A percentile compares a stretch with the other conserved stretches of the same genome.
These are phyloP conservation scores for Psilocybe azurescens DNA, from an alignment of 768 basidiomycete species.

Conservation along the genomic window DNA sequence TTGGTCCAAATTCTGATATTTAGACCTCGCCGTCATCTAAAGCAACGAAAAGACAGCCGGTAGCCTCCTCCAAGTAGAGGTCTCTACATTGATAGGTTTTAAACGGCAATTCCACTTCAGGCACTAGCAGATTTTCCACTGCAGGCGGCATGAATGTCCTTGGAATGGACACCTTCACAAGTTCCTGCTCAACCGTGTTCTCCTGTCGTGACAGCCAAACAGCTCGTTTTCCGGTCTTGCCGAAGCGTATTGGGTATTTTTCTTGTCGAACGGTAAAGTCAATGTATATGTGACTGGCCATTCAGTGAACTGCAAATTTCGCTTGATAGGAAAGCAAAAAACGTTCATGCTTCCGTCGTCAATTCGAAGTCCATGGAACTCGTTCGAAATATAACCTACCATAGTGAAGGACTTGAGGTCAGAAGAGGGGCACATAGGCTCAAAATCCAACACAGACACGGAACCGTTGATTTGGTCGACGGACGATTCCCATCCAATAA, in stretches of 20 bases:
- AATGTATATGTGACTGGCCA: slow-evolving; percentile 26
- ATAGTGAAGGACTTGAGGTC: slow-evolving; percentile 18
- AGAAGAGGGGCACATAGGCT: slow-evolving; percentile 17
- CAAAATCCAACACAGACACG: slow-evolving; percentile 22
- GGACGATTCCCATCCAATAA: slow-evolving; percentile 17
- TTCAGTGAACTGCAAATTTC: slow-evolving; percentile 5
- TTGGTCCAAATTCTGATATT: slow-evolving; percentile 40
- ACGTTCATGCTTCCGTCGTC: slow-evolving; percentile 2
- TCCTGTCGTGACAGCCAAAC: slow-evolving; percentile 8
- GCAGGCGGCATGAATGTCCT: slow-evolving; percentile 45
- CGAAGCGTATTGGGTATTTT: too few relatives aligned
- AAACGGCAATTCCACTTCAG: slow-evolving; percentile 55
- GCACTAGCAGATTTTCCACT: slow-evolving; percentile 29
- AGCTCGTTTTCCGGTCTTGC: too few relatives aligned
- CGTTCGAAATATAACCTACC: slow-evolving; percentile 12
- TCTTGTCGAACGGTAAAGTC: slow-evolving; percentile 13
- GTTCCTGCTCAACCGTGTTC: slow-evolving; percentile 50
- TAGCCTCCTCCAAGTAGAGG: slow-evolving; percentile 60
- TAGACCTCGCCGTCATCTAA: slow-evolving; percentile 61
- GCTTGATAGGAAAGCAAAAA: slow-evolving; percentile 24
- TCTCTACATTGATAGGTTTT: slow-evolving; percentile 47
- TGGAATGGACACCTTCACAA: slow-evolving; percentile 52
- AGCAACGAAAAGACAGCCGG: slow-evolving; percentile 46
- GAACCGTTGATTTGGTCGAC: slow-evolving; percentile 10
- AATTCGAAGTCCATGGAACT: background rate